Evolutionary conservation across 148 eudicot genomes (phyloP), one percentile per base, ranked within the genome.

Genomic region (Cornus controversa): DNA sequence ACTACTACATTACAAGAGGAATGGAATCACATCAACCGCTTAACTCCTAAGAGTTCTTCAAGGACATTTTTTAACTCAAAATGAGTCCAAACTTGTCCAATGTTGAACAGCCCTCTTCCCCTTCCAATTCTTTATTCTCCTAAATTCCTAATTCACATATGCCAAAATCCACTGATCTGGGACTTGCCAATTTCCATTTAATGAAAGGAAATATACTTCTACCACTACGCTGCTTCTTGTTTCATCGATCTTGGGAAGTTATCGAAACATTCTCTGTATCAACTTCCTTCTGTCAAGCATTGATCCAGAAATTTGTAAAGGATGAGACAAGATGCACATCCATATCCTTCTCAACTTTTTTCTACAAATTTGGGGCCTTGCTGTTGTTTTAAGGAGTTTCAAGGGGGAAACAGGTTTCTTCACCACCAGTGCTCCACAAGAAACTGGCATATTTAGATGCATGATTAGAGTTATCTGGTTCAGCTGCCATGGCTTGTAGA

Each of bases 381-480:
- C 47, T 73, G 24, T 10, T 78, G 60, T 42, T 75, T 10, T 74
- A 60, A 20, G 82, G 80, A 27, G 82, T 57, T 62, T 91, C 78
- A 25, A 90, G 74, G 73, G 93, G 93, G 67, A 79, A 87, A 69
- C 97, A 93, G 0, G 93, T 91, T 54, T 93, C 97, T 31, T 91
- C 97, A 4, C 93, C 94, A 1, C 97, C 97, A 0, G 91, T 93
- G 82, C 85, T 89, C 97, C 97, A 93, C 82, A 93, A 80, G 89
- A 93, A 93, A 81, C 76, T 85, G 0, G 97, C 97, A 79, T 93
- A 93, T 81, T 82, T 91, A 2, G 94, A 88, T n/a, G 88, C 85
- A 65, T 88, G 83, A 64, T 71, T 87, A 7, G 91, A 62, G 72
- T 91, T 93, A 34, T 81, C 83, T 0, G 93, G 94, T 54, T 91